A percentile compares a stretch with the other conserved stretches of the same genome.
Evolutionary conservation across 495 filamentous ascomycete species (phyloP).

Genomic region (Podospora didyma): DNA sequence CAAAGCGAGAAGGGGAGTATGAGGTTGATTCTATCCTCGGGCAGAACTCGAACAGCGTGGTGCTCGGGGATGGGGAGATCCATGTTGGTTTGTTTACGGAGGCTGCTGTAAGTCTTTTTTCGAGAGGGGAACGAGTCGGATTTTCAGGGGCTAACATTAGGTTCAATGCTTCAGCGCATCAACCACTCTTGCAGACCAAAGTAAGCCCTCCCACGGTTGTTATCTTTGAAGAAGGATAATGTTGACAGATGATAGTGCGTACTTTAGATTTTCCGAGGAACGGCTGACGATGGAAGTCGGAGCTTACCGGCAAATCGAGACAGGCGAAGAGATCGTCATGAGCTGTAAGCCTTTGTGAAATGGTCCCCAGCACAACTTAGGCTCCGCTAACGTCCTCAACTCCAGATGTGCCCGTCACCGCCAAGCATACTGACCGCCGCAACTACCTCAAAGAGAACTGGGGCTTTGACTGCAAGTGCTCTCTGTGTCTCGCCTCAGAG

Average conservation of each 20-base stretch:
- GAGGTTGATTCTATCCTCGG: slow-evolving; percentile 38
- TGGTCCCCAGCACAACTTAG: not conserved
- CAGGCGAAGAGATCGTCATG: slow-evolving; percentile 39
- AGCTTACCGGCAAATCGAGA: slow-evolving; percentile 33
- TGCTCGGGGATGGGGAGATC: slow-evolving; percentile 19
- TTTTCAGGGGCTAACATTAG: not conserved
- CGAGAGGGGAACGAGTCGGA: too few relatives aligned
- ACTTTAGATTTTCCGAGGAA: slow-evolving; percentile 31
- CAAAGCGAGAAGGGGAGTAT: slow-evolving; percentile 22
- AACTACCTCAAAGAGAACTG: slow-evolving; percentile 29
- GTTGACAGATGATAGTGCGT: slow-evolving; percentile 22
- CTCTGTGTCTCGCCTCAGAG: slow-evolving; percentile 32
- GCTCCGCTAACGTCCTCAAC: too few relatives aligned
- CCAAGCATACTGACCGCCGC: slow-evolving; percentile 20
- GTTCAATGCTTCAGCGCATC: slow-evolving; percentile 24
- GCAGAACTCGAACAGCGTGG: slow-evolving; percentile 34
- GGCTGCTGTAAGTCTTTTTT: slow-evolving; percentile 28
- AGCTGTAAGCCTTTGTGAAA: slow-evolving; percentile 27
- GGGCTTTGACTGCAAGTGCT: slow-evolving; percentile 38
- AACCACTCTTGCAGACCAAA: slow-evolving; percentile 43
- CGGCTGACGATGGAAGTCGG: slow-evolving; percentile 35
- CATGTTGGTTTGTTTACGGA: slow-evolving; percentile 36
- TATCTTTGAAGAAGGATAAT: slow-evolving; percentile 10
- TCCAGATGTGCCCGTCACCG: slow-evolving; percentile 32
- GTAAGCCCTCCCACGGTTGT: slow-evolving; percentile 20